These are phyloP conservation scores for Penicillium ochrochloron DNA, from an alignment of 495 filamentous ascomycete genomes.

Conservation along the genomic window DNA sequence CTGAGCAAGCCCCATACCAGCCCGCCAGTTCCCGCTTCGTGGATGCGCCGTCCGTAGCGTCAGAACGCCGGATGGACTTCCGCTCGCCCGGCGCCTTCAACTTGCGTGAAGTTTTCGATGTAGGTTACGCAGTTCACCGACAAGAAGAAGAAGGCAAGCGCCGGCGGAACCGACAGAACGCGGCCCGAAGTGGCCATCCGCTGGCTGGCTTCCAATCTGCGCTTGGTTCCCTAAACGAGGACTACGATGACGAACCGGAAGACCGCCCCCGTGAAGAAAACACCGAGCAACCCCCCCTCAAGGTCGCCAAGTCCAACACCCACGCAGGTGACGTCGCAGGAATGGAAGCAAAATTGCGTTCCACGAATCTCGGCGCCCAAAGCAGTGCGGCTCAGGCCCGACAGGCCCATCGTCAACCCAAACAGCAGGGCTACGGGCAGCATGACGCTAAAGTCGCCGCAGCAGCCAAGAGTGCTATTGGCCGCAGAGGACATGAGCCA, in stretches of 20 bases:
- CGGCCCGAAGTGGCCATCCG: slow-evolving; percentile 62
- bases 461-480: slow-evolving; percentile 77
- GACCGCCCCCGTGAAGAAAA: slow-evolving; percentile 42
- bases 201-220: slow-evolving; percentile 48
- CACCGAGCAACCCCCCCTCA: slow-evolving; percentile 59
- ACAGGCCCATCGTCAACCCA: slow-evolving; percentile 55
- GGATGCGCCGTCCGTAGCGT: slow-evolving; percentile 53
- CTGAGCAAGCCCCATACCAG: slow-evolving; percentile 50
- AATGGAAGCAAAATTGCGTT: slow-evolving; percentile 85
- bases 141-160: slow-evolving; percentile 96
- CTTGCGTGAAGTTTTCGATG: slow-evolving; percentile 95
- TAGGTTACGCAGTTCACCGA: slow-evolving; percentile 92
- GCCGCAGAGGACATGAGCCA: slow-evolving; percentile 62
- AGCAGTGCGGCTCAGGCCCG: slow-evolving; percentile 63
- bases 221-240: slow-evolving; percentile 73
- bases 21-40: slow-evolving; percentile 52
- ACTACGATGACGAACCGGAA: slow-evolving; percentile 64
- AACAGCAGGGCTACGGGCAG: slow-evolving; percentile 76
- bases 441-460: slow-evolving; percentile 76
- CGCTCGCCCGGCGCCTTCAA: slow-evolving; percentile 94
- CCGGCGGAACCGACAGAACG: slow-evolving; percentile 72
- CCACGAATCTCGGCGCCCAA: slow-evolving; percentile 68
- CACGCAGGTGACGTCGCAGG: slow-evolving; percentile 66
- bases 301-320: slow-evolving; percentile 68
- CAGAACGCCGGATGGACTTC: slow-evolving; percentile 82